A percentile compares a stretch with the other conserved stretches of the same genome.
Conservation (phyloP, 805 yeast genomes). For the Yueomyces sinensis region DNA sequence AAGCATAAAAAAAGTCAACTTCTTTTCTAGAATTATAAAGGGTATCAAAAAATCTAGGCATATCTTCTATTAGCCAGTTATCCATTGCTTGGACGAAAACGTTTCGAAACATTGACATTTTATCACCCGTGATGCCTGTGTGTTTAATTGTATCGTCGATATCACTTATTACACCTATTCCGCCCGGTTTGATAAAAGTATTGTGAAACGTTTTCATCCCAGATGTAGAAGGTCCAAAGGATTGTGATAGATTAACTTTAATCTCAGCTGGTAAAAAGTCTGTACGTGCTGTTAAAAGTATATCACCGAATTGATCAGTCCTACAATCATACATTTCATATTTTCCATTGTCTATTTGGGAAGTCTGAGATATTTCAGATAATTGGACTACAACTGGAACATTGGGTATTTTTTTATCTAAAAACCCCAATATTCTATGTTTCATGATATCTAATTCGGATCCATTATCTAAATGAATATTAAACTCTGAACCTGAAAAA, state of each 20-base stretch:
- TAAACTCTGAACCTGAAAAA: neutral
- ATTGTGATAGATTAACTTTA: constrained; percentile 11
- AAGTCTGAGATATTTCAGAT: constrained; percentile 19
- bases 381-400: constrained; percentile 41
- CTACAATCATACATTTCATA: constrained; percentile 16
- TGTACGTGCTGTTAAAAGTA: constrained; percentile 38
- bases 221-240: too few species aligned
- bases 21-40: constrained; percentile 27
- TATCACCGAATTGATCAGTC: constrained; percentile 60
- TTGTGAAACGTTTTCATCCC: constrained; percentile 7
- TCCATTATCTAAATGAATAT: constrained; percentile 1
- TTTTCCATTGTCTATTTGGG: neutral
- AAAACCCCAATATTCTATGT: constrained; percentile 55
- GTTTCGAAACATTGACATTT: constrained; percentile 67
- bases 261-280: constrained; percentile 38
- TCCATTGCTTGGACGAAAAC: constrained; percentile 54
- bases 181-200: constrained; percentile 22
- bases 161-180: constrained; percentile 73
- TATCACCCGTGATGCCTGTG: constrained; percentile 85
- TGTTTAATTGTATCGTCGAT: constrained; percentile 88
- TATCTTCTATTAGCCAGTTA: constrained; percentile 63
- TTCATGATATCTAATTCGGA: constrained; percentile 36
- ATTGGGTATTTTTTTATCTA: constrained; percentile 51
- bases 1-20: constrained; percentile 78
- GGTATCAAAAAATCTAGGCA: constrained; percentile 57